Conservation (phyloP, 2,329 filamentous ascomycete species). For the Amauroascus verrucosus region DNA sequence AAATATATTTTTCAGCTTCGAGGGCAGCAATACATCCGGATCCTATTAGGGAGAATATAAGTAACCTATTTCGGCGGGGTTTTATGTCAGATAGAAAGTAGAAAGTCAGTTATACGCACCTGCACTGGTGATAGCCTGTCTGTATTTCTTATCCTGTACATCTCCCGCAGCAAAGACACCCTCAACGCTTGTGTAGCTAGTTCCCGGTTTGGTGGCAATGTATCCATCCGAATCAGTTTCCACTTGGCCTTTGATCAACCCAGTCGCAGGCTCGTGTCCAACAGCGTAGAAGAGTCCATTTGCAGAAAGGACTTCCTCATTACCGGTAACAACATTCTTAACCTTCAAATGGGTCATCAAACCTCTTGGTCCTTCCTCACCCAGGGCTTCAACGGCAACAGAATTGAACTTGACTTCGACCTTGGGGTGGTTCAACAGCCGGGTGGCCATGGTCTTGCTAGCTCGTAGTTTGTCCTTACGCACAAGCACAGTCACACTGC, state of each 20-base stretch:
- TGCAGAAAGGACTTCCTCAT: constrained; percentile 73
- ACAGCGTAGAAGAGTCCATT: constrained; percentile 96
- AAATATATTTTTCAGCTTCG: constrained; percentile 87
- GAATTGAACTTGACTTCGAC: constrained; percentile 82
- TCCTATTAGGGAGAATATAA: constrained; percentile 41
- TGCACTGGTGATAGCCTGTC: constrained; percentile 95
- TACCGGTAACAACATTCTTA: constrained; percentile 64
- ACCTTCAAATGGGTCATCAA: constrained; percentile 82
- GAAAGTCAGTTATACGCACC: constrained; percentile 56
- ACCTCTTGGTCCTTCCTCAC: constrained; percentile 61
- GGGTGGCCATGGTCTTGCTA: constrained; percentile 81
- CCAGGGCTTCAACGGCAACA: constrained; percentile 70
- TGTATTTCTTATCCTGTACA: constrained; percentile 96
- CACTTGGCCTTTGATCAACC: constrained; percentile 82
- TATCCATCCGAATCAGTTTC: constrained; percentile 85
- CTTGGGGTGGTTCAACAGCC: constrained; percentile 74
- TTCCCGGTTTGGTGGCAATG: constrained; percentile 78
- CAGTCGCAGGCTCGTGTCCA: constrained; percentile 86
- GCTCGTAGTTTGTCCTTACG: constrained; percentile 77
- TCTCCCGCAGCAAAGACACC: constrained; percentile 96
- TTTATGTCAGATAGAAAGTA: too few relatives aligned
- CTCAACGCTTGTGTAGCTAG: constrained; percentile 73
- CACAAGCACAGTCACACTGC: constrained; percentile 88
- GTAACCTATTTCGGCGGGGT: not conserved
- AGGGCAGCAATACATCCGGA: constrained; percentile 92